These are phyloP conservation scores for Polyporus arcularius DNA, from an alignment of 768 basidiomycete species.

Conservation along the genomic window DNA sequence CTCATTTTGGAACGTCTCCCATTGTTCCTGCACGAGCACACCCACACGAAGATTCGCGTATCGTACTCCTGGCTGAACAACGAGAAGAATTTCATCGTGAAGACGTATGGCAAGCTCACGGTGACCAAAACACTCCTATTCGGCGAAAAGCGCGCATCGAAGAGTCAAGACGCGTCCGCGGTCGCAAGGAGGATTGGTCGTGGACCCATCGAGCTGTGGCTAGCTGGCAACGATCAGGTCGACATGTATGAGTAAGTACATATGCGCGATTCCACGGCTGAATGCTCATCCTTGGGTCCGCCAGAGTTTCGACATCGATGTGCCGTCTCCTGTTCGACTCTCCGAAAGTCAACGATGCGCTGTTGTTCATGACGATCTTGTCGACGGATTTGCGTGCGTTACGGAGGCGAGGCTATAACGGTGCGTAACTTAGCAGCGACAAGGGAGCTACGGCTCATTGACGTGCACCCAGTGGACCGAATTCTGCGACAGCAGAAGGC, in stretches of 20 bases:
- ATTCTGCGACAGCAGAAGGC: conserved; percentile 84
- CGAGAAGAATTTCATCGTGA: conserved; percentile 68
- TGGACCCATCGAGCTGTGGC: conserved; percentile 73
- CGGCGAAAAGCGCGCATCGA: conserved; percentile 48
- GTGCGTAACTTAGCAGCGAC: conserved; percentile 37
- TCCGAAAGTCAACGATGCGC: conserved; percentile 81
- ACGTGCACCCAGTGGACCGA: conserved; percentile 66
- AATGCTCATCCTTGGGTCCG: background rate
- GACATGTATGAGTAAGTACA: conserved; percentile 90
- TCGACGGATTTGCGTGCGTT: conserved; percentile 85
- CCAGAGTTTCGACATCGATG: conserved; percentile 81
- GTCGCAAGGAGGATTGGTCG: conserved; percentile 55
- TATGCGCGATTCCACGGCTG: background rate
- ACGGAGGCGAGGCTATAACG: conserved; percentile 83
- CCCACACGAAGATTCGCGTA: conserved; percentile 61
- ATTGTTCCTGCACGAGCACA: conserved; percentile 89
- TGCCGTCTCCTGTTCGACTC: conserved; percentile 78
- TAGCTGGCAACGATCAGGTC: conserved; percentile 71
- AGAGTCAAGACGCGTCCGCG: conserved; percentile 73
- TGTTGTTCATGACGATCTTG: conserved; percentile 91
- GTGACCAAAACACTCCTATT: conserved; percentile 63
- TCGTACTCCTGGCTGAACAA: conserved; percentile 67
- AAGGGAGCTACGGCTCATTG: conserved; percentile 29
- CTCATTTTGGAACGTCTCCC: conserved; percentile 84
- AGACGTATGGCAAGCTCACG: conserved; percentile 61